Conservation (phyloP, 2,329 filamentous ascomycete genomes). For the Rutstroemia sp. region DNA sequence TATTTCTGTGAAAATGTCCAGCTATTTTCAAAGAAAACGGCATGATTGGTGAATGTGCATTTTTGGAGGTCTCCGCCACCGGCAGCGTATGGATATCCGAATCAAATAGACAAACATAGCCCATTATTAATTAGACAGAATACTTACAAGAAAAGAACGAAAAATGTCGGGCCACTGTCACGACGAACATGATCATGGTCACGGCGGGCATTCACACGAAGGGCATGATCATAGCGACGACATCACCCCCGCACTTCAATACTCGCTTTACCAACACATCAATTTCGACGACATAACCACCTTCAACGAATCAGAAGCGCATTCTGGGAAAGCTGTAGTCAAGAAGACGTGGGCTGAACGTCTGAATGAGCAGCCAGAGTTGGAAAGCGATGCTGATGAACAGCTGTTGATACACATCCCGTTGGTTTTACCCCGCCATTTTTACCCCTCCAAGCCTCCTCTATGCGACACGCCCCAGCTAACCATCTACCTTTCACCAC, state of each 20-base stretch:
- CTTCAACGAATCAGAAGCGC: slow-evolving; percentile 68
- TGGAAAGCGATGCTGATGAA: slow-evolving; percentile 83
- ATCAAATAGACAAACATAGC: no score
- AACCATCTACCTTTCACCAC: slow-evolving; percentile 4
- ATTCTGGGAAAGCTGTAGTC: slow-evolving; percentile 66
- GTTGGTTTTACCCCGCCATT: slow-evolving; percentile 42
- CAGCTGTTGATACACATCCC: slow-evolving; percentile 90
- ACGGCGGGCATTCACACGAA: slow-evolving; percentile 37
- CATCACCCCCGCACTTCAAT: slow-evolving; percentile 83
- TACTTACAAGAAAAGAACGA: neutral
- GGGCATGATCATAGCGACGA: slow-evolving; percentile 87
- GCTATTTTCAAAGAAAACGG: neutral
- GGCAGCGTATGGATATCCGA: neutral
- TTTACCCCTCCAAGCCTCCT: slow-evolving; percentile 4
- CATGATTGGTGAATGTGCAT: slow-evolving; percentile 1
- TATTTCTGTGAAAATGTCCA: neutral
- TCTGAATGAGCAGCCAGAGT: slow-evolving; percentile 61
- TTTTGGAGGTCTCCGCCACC: neutral
- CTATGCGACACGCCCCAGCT: neutral
- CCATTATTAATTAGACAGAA: no score
- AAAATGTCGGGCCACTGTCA: slow-evolving; percentile 39
- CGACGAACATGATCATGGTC: slow-evolving; percentile 30
- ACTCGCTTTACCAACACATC: slow-evolving; percentile 86
- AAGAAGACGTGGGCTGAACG: slow-evolving; percentile 90
- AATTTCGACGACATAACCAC: slow-evolving; percentile 80